Evolutionary conservation across 768 basidiomycete genomes (phyloP).

Genomic region (Tephrocybe rancida): DNA sequence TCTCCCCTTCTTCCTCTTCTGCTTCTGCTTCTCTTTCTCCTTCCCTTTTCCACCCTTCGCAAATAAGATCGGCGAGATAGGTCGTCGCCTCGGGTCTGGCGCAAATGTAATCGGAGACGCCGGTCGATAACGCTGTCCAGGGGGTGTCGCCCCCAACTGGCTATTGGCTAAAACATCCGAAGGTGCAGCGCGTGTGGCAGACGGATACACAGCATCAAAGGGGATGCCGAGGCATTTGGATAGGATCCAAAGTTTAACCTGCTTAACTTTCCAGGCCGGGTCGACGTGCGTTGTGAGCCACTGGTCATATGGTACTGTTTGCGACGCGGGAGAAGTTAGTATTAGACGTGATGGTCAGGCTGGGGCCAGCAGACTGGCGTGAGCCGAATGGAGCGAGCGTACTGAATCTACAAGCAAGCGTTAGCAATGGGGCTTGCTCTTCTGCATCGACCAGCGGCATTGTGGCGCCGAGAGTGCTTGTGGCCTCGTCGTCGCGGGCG

Average conservation of each 20-base stretch:
- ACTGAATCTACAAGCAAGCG: slow-evolving; percentile 62
- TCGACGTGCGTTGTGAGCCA: slow-evolving; percentile 77
- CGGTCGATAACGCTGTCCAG: slow-evolving; percentile 34
- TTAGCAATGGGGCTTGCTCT: slow-evolving; percentile 25
- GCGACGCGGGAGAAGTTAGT: background rate
- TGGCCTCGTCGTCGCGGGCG: slow-evolving; percentile 1
- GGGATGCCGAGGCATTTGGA: slow-evolving; percentile 49
- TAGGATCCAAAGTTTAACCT: slow-evolving; percentile 66
- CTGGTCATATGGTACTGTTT: slow-evolving; percentile 69
- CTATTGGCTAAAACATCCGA: background rate
- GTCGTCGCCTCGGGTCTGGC: slow-evolving; percentile 39
- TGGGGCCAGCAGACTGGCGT: background rate
- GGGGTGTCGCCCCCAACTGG: slow-evolving; percentile 3
- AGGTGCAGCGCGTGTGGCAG: background rate
- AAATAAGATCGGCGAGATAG: slow-evolving; percentile 47
- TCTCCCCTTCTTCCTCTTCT: background rate
- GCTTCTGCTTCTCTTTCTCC: background rate
- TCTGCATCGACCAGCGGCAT: slow-evolving; percentile 13
- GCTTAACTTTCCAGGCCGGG: slow-evolving; percentile 57
- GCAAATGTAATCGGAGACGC: slow-evolving; percentile 76
- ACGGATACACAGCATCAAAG: slow-evolving; percentile 25
- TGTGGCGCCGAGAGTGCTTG: background rate
- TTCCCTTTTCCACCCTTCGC: slow-evolving; percentile 22
- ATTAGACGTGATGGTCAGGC: background rate
- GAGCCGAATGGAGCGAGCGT: slow-evolving; percentile 23